Conservation (phyloP, 1,284 basidiomycete genomes). For the Tilletiaria anomala region DNA sequence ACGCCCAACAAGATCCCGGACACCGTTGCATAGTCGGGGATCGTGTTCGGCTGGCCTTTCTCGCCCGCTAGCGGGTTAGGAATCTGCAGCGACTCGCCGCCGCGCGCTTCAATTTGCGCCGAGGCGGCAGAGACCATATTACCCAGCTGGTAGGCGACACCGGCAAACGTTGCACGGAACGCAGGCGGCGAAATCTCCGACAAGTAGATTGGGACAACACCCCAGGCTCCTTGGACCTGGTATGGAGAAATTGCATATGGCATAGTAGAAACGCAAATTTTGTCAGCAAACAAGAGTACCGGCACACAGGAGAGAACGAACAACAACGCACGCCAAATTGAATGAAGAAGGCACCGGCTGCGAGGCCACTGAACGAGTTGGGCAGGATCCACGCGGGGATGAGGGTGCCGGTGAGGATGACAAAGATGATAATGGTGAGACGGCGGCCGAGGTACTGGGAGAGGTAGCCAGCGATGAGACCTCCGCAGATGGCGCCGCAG, state of each 20-base stretch:
- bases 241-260: too few relatives aligned
- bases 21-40: slow-evolving; percentile 70
- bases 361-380: slow-evolving; percentile 34
- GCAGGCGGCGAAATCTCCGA: slow-evolving; percentile 79
- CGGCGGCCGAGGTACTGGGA: slow-evolving; percentile 79
- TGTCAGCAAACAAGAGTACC: background rate
- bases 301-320: too few relatives aligned
- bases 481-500: slow-evolving; percentile 61
- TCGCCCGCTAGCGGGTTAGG: slow-evolving; percentile 21
- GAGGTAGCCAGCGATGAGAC: slow-evolving; percentile 57
- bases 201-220: slow-evolving; percentile 66
- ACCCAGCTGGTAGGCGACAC: slow-evolving; percentile 64
- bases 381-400: slow-evolving; percentile 41
- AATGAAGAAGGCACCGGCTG: slow-evolving; percentile 45
- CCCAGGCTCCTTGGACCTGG: slow-evolving; percentile 45
- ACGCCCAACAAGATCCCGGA: slow-evolving; percentile 71
- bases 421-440: slow-evolving; percentile 60
- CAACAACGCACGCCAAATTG: slow-evolving; percentile 35
- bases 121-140: slow-evolving; percentile 72
- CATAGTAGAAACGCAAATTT: background rate
- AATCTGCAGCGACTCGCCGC: slow-evolving; percentile 39
- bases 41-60: slow-evolving; percentile 38
- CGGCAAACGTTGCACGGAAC: slow-evolving; percentile 83
- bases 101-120: slow-evolving; percentile 76
- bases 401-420: slow-evolving; percentile 18